Conservation (phyloP, 2,329 filamentous ascomycete genomes). For the Neonectria coccinea region DNA sequence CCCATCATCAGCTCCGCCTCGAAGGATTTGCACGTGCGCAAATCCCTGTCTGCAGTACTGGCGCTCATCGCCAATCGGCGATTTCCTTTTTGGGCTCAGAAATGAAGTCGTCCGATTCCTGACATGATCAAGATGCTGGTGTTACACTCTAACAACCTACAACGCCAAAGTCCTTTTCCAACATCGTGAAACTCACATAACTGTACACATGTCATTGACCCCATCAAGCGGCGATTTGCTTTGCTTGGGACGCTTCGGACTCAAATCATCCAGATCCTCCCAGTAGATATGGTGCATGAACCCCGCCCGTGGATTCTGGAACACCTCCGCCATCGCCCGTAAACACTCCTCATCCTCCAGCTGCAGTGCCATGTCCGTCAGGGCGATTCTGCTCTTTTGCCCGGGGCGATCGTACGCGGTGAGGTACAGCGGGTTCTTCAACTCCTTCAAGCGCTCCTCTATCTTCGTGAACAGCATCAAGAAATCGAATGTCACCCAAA, state of each 20-base stretch:
- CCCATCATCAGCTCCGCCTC: neutral
- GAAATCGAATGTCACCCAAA: slow-evolving; percentile 42
- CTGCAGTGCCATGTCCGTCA: slow-evolving; percentile 20
- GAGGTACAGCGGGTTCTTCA: slow-evolving; percentile 38
- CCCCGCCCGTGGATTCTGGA: slow-evolving; percentile 4
- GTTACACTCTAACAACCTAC: too few relatives aligned
- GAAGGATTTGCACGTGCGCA: neutral
- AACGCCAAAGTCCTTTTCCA: too few relatives aligned
- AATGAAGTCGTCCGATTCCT: too few relatives aligned
- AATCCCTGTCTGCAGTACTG: neutral
- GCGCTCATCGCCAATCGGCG: too few relatives aligned
- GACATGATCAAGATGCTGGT: too few relatives aligned
- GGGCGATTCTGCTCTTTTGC: neutral
- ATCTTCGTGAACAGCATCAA: slow-evolving; percentile 44
- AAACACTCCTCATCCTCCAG: slow-evolving; percentile 23
- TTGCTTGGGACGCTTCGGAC: neutral
- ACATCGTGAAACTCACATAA: neutral
- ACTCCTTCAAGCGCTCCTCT: slow-evolving; percentile 43
- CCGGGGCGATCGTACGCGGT: slow-evolving; percentile 2
- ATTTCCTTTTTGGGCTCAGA: too few relatives aligned
- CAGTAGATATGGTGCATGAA: slow-evolving; percentile 34
- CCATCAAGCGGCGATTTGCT: neutral
- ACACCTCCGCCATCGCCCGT: slow-evolving; percentile 3
- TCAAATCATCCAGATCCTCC: slow-evolving; percentile 13
- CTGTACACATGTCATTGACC: neutral